A percentile compares a stretch with the other conserved stretches of the same genome.
These are phyloP conservation scores for Fusarium veterinarium DNA, from an alignment of 2,329 filamentous ascomycete genomes.

Conservation along the genomic window DNA sequence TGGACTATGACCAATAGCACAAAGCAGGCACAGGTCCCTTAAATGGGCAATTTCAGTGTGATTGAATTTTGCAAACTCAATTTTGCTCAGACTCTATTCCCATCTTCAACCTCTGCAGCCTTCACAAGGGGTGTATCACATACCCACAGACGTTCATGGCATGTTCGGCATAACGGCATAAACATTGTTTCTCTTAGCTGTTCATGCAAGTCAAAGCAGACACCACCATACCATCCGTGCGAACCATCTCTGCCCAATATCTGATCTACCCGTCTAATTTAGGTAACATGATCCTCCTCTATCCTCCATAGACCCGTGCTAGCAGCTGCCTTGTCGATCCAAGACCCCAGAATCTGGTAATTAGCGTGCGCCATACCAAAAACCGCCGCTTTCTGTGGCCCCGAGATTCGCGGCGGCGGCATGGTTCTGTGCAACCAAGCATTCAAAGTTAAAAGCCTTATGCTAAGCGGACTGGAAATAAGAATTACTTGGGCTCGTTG, in stretches of 20 bases:
- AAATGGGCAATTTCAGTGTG: not conserved
- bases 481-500: not conserved
- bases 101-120: not conserved
- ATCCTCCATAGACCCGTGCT: not conserved
- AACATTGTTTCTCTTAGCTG: slow-evolving; percentile 7
- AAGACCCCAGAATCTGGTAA: slow-evolving; percentile 8
- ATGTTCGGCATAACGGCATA: not conserved
- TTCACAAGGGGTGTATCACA: not conserved
- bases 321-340: slow-evolving; percentile 6
- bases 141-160: not conserved
- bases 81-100: not conserved
- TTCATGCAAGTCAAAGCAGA: slow-evolving; percentile 11
- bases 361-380: not conserved
- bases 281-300: not conserved
- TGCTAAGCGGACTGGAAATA: not conserved
- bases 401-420: slow-evolving; percentile 8
- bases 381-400: not conserved
- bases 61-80: not conserved
- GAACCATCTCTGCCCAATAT: slow-evolving; percentile 2
- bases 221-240: not conserved
- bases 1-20: not conserved
- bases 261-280: not conserved
- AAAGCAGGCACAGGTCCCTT: not conserved
- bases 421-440: not conserved
- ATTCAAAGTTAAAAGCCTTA: not conserved